A percentile compares a stretch with the other conserved stretches of the same genome.
Conservation (phyloP, 1,284 basidiomycete genomes). For the Bondarzewia mesenterica region DNA sequence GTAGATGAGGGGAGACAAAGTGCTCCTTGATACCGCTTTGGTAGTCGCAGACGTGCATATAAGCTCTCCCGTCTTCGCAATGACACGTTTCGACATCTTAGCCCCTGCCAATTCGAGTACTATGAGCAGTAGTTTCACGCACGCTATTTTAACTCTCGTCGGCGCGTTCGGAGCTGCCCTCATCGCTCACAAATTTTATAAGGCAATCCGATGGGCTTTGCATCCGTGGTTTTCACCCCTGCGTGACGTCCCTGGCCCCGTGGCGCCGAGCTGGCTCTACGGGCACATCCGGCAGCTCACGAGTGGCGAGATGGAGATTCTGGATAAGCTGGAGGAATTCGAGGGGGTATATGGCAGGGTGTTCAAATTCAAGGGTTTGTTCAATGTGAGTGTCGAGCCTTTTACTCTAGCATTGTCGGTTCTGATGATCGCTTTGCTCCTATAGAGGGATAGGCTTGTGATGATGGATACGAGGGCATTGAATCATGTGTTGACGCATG, state of each 20-base stretch:
- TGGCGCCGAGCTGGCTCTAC: slow-evolving; percentile 38
- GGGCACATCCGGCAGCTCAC: slow-evolving; percentile 44
- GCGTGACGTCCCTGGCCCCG: slow-evolving; percentile 41
- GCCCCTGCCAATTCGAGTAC: too few relatives aligned
- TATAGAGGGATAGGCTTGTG: slow-evolving; percentile 23
- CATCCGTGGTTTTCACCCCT: slow-evolving; percentile 32
- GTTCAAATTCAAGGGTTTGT: slow-evolving; percentile 35
- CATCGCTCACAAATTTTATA: background rate
- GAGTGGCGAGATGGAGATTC: slow-evolving; percentile 30
- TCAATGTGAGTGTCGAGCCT: slow-evolving; percentile 38
- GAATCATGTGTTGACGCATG: slow-evolving; percentile 40
- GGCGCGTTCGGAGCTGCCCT: background rate
- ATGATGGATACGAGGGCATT: slow-evolving; percentile 43
- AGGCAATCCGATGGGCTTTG: background rate
- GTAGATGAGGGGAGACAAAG: too few relatives aligned
- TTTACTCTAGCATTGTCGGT: background rate
- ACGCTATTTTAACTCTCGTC: background rate
- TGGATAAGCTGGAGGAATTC: slow-evolving; percentile 48
- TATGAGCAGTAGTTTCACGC: too few relatives aligned
- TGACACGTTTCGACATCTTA: too few relatives aligned
- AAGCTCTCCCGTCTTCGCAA: too few relatives aligned
- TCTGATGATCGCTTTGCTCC: background rate
- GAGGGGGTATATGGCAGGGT: slow-evolving; percentile 43
- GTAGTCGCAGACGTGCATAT: too few relatives aligned
- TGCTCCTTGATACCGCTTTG: too few relatives aligned